A percentile compares a stretch with the other conserved stretches of the same genome.
Evolutionary conservation across 805 yeast species (phyloP).

Genomic region (Candida maltosa): DNA sequence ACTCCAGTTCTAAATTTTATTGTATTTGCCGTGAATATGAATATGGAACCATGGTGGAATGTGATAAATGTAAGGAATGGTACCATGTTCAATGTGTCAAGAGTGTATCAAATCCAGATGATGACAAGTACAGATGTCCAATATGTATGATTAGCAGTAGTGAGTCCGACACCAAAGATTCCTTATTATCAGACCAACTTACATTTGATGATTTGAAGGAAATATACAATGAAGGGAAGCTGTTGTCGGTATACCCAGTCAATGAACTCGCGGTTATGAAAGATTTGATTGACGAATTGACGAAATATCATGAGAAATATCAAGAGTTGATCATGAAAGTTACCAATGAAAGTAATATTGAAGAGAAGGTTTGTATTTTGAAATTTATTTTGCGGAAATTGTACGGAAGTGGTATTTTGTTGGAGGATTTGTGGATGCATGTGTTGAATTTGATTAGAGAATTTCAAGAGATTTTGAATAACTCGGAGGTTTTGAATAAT

Average conservation of each 20-base stretch:
- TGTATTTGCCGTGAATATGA: constrained; percentile 66
- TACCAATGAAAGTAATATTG: constrained; percentile 6
- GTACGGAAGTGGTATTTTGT: constrained; percentile 27
- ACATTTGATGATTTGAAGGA: constrained; percentile 12
- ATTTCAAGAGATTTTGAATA: constrained; percentile 7
- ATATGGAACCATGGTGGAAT: constrained; percentile 62
- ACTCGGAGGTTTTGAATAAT: no score
- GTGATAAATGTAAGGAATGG: constrained; percentile 72
- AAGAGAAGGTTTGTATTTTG: constrained; percentile 18
- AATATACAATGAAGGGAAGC: constrained; percentile 11
- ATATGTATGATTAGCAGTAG: constrained; percentile 25
- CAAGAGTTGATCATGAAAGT: constrained; percentile 12
- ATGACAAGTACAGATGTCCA: constrained; percentile 28
- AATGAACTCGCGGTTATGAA: constrained; percentile 18
- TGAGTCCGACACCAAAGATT: constrained; percentile 9
- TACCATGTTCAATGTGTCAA: constrained; percentile 61
- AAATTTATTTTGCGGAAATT: constrained; percentile 24
- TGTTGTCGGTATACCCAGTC: constrained; percentile 16
- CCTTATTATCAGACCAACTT: constrained; percentile 11
- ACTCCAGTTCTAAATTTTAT: constrained; percentile 26
- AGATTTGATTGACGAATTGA: constrained; percentile 12
- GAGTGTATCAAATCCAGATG: constrained; percentile 12
- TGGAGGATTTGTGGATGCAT: constrained; percentile 19
- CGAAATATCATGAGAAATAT: constrained; percentile 8
- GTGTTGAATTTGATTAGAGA: constrained; percentile 15